These are phyloP conservation scores for Suhomyces kilbournensis DNA, from an alignment of 805 yeast species.

Conservation along the genomic window DNA sequence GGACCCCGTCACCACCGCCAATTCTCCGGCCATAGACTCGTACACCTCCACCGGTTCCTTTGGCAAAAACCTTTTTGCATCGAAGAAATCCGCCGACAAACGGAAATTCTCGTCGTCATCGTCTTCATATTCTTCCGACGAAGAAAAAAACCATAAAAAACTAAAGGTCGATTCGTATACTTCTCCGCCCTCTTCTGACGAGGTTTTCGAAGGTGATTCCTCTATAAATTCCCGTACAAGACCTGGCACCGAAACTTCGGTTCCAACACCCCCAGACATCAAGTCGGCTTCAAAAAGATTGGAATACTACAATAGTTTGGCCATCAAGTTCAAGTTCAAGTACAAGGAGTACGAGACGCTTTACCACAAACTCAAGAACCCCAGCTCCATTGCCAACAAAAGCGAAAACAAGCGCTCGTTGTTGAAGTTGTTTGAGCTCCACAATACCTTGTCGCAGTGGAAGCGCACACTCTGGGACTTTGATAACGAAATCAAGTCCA, in stretches of 20 bases:
- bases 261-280: slow-evolving; percentile 8
- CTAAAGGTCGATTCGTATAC: slow-evolving; percentile 22
- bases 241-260: neutral
- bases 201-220: slow-evolving; percentile 12
- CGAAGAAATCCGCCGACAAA: slow-evolving; percentile 3
- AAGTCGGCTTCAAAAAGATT: slow-evolving; percentile 15
- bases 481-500: slow-evolving; percentile 31
- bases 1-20: slow-evolving; percentile 7
- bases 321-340: slow-evolving; percentile 43
- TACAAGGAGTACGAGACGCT: slow-evolving; percentile 50
- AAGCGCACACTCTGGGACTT: slow-evolving; percentile 53
- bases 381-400: slow-evolving; percentile 11
- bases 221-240: slow-evolving; percentile 1
- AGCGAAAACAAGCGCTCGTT: slow-evolving; percentile 26
- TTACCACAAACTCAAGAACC: slow-evolving; percentile 27
- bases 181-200: slow-evolving; percentile 35
- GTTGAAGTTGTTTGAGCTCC: slow-evolving; percentile 46
- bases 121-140: slow-evolving; percentile 21
- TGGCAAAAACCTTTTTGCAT: neutral
- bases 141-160: slow-evolving; percentile 17
- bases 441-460: slow-evolving; percentile 52
- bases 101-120: slow-evolving; percentile 15
- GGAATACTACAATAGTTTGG: slow-evolving; percentile 43
- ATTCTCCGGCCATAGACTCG: slow-evolving; percentile 13
- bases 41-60: neutral